phyloP scores from a whole-genome alignment of 176 grass and related monocot genomes.

The Cocos nucifera region DNA sequence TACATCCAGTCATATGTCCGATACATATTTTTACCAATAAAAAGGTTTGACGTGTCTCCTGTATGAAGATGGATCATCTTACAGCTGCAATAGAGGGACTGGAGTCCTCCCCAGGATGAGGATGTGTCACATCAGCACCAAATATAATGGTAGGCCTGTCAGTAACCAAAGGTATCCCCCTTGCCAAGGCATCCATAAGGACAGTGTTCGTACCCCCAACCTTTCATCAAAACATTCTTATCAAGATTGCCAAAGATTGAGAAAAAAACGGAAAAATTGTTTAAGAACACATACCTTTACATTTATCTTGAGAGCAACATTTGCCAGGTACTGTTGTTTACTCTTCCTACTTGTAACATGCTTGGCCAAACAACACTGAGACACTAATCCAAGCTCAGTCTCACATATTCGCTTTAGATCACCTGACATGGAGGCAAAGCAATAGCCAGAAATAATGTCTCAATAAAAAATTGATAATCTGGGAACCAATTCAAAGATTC shows the following conservation, averaged over 20 bases:
- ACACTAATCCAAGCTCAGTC: constrained; percentile 14
- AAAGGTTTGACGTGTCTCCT: not conserved
- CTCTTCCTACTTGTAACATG: constrained; percentile 11
- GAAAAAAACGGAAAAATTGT: not conserved
- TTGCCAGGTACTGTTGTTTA: constrained; percentile 11
- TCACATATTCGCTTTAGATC: constrained; percentile 16
- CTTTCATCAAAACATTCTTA: not conserved
- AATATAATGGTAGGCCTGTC: constrained; percentile 22
- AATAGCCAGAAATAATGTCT: too few species aligned
- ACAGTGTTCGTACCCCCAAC: constrained; percentile 15
- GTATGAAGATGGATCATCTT: not conserved
- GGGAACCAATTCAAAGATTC: too few species aligned
- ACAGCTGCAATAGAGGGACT: constrained; percentile 20
- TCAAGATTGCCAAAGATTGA: not conserved
- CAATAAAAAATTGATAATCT: too few species aligned
- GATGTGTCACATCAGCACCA: constrained; percentile 22
- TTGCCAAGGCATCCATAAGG: constrained; percentile 12
- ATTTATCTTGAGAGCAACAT: constrained; percentile 19
- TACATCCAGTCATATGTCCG: not conserved
- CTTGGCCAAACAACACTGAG: constrained; percentile 16
- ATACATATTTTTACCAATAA: not conserved
- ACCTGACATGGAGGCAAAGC: not conserved
- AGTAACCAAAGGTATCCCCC: constrained; percentile 13
- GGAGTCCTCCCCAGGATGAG: constrained; percentile 19
- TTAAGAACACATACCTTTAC: not conserved